These are phyloP conservation scores for Ceratobasidium sp. DNA, from an alignment of 1,284 basidiomycete species.

Conservation along the genomic window DNA sequence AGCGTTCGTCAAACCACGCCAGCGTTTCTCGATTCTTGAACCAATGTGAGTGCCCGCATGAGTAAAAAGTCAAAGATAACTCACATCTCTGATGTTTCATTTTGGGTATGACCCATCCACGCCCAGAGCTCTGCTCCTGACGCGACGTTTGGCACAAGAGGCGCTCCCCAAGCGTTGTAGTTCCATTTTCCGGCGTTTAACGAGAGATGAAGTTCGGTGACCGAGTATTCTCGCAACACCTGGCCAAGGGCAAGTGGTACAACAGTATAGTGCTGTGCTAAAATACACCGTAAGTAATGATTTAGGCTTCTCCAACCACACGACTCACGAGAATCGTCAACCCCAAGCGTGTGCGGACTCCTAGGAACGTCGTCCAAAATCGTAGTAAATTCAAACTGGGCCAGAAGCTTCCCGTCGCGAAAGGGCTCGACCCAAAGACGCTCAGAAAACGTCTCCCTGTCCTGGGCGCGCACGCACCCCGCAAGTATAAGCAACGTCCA, in stretches of 20 bases:
- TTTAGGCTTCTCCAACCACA: conserved; percentile 13
- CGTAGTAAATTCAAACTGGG: conserved; percentile 86
- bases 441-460: conserved; percentile 58
- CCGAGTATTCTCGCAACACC: conserved; percentile 82
- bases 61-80: conserved; percentile 58
- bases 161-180: conserved; percentile 85
- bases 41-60: background rate
- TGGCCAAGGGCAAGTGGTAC: conserved; percentile 89
- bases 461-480: conserved; percentile 23
- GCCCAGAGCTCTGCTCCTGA: conserved; percentile 91
- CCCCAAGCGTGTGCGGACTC: conserved; percentile 61
- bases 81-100: conserved; percentile 52
- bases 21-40: conserved; percentile 74
- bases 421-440: conserved; percentile 77
- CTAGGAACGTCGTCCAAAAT: conserved; percentile 66
- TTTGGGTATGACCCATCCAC: conserved; percentile 65
- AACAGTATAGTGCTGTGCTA: conserved; percentile 83
- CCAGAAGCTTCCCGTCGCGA: conserved; percentile 83
- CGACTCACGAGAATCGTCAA: conserved; percentile 64
- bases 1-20: conserved; percentile 87
- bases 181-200: conserved; percentile 93
- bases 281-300: conserved; percentile 3
- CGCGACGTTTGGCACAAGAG: conserved; percentile 78
- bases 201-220: conserved; percentile 86
- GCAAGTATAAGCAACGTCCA: conserved; percentile 24